Evolutionary conservation across 2,329 filamentous ascomycete species (phyloP).

Genomic region (Emergomyces pasteurianus): DNA sequence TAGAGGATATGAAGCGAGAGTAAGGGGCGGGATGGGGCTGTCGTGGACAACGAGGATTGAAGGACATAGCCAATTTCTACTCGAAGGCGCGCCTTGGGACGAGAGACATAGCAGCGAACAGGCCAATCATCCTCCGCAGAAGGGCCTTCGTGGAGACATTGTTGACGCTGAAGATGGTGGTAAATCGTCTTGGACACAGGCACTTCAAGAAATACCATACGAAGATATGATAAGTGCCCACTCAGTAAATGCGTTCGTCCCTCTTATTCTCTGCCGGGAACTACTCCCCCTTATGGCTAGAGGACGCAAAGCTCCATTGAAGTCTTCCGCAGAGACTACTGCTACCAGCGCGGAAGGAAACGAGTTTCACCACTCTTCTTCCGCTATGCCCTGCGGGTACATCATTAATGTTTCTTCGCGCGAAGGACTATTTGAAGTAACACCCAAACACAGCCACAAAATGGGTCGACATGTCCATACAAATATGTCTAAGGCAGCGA

Average conservation of each 20-base stretch:
- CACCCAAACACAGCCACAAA: constrained; percentile 13
- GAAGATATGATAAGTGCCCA: constrained; percentile 29
- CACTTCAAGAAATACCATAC: constrained; percentile 27
- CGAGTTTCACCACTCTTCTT: neutral
- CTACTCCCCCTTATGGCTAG: constrained; percentile 21
- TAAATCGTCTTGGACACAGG: constrained; percentile 26
- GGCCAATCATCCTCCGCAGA: constrained; percentile 2
- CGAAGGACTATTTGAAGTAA: constrained; percentile 24
- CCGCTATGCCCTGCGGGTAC: constrained; percentile 12
- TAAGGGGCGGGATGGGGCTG: constrained; percentile 10
- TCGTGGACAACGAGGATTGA: constrained; percentile 12
- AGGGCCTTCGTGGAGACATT: constrained; percentile 8
- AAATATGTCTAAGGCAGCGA: constrained; percentile 31
- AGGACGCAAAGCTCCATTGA: neutral
- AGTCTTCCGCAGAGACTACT: neutral
- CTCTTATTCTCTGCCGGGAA: constrained; percentile 28
- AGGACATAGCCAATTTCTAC: neutral
- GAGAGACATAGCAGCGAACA: neutral
- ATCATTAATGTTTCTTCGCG: constrained; percentile 27
- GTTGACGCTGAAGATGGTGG: constrained; percentile 1
- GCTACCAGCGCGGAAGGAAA: neutral
- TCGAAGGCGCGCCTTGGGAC: neutral
- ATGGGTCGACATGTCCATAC: constrained; percentile 27
- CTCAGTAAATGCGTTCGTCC: constrained; percentile 28
- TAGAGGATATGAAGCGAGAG: constrained; percentile 8